These are phyloP conservation scores for Spergularia azorica DNA, from an alignment of 179 eudicot genomes.

Conservation along the genomic window DNA sequence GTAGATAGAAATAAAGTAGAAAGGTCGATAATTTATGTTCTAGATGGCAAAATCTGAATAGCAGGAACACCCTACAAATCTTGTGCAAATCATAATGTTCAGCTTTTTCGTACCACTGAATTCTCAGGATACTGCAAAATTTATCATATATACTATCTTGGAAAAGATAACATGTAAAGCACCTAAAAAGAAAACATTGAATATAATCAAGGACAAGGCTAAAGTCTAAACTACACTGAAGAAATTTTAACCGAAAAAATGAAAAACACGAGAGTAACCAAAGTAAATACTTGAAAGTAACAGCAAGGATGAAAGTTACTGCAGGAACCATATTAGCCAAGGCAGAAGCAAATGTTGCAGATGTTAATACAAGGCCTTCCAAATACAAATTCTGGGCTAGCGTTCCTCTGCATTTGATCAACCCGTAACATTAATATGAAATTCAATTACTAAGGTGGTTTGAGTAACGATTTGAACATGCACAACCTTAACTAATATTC, in stretches of 20 bases:
- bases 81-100: no score
- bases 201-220: neutral
- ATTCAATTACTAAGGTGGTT: neutral
- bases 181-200: no score
- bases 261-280: neutral
- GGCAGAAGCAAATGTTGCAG: slow-evolving; percentile 45
- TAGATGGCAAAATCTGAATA: no score
- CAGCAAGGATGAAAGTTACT: slow-evolving; percentile 46
- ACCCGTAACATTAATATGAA: neutral
- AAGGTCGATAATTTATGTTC: no score
- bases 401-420: slow-evolving; percentile 36
- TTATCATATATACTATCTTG: no score
- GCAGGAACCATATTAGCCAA: slow-evolving; percentile 49
- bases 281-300: slow-evolving; percentile 30
- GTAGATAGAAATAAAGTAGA: no score
- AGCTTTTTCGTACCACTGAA: no score
- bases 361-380: slow-evolving; percentile 35
- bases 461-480: no score
- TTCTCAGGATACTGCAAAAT: neutral
- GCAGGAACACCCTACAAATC: no score
- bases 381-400: slow-evolving; percentile 38
- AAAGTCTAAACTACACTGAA: neutral
- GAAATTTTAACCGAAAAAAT: no score
- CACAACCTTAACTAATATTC: no score
- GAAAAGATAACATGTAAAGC: no score